These are phyloP conservation scores for Alternaria infectoria DNA, from an alignment of 2,329 filamentous ascomycete species.

Conservation along the genomic window DNA sequence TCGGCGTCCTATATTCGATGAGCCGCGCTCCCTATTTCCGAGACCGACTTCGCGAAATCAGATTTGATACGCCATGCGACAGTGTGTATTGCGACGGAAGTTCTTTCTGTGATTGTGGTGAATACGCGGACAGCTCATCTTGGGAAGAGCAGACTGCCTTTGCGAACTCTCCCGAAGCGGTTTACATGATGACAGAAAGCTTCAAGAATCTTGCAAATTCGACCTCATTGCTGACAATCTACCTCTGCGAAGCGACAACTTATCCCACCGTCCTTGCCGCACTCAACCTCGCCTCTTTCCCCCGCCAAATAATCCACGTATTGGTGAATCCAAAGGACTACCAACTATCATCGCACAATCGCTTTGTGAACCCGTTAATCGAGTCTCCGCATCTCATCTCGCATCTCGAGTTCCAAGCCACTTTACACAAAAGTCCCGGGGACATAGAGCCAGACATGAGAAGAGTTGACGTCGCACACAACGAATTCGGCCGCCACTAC, in stretches of 20 bases:
- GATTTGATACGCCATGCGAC: not conserved
- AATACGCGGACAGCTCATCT: not conserved
- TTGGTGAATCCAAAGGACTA: too few species aligned
- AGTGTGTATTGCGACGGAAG: too few species aligned
- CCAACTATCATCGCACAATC: too few species aligned
- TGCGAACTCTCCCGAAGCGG: not conserved
- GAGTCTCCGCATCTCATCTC: not conserved
- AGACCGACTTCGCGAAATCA: not conserved
- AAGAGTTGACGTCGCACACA: too few species aligned
- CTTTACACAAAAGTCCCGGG: too few species aligned
- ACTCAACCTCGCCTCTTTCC: not conserved
- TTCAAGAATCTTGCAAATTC: not conserved
- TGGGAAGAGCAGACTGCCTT: not conserved
- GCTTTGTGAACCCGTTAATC: not conserved
- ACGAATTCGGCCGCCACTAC: not conserved
- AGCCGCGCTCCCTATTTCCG: not conserved
- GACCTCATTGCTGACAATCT: not conserved
- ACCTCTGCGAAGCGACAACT: not conserved
- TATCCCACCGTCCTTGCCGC: rapidly evolving
- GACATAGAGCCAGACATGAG: too few species aligned
- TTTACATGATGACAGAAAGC: not conserved
- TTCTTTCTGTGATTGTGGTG: too few species aligned
- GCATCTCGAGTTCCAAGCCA: not conserved
- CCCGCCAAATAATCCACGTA: not conserved
- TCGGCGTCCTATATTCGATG: not conserved